Evolutionary conservation across 1,284 basidiomycete genomes (phyloP), one percentile per base, ranked within the genome.

Genomic region (Ceratobasidium theobromae): DNA sequence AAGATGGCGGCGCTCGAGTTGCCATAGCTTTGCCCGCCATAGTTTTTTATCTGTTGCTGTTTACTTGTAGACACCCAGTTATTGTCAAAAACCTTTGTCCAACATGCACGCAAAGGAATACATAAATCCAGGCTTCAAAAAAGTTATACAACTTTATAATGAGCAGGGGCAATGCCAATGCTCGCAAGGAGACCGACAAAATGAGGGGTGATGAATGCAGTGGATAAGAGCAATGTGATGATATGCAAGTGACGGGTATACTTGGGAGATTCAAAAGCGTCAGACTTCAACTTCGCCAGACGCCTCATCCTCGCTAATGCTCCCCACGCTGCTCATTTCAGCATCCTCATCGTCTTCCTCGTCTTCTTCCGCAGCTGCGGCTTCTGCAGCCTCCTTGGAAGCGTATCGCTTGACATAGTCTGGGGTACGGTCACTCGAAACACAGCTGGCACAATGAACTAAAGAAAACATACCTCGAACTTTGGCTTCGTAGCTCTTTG

Each of bases 301-400:
- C 33, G 58, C 62, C 62, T 85, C 87, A 66, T 76, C 77, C 33
- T 91, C 91, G 75, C 87, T 91, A 76, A 93, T 86, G 78, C 91
- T 93, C 68, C 92, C 93, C 73, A 93, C 83, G 72, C 95, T 93
- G 76, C 92, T 95, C 91, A 95, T 95, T 75, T 91, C 92, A 72
- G 88, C 90, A 71, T 94, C 92, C 28, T 79, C 75, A 51, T 75
- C 75, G 1, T 76, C 75, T 21, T 86, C 85, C 25, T 88, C 89
- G 1, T 85, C 84, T 1, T 90, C 89, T 3, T 76, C 79, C 64
- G 81, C 83, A 46, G 80, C 80, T 4, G 83, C 81, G 38, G 85
- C 87, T 71, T 91, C 89, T 18, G 85, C 83, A 16, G 85, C 87
- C 72, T 91, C 90, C 78, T 89, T 89, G 41, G 88, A 92, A 18